Base-by-base conservation (phyloP, 2,329 filamentous ascomycete species). In the Botrytis fragariae region DNA sequence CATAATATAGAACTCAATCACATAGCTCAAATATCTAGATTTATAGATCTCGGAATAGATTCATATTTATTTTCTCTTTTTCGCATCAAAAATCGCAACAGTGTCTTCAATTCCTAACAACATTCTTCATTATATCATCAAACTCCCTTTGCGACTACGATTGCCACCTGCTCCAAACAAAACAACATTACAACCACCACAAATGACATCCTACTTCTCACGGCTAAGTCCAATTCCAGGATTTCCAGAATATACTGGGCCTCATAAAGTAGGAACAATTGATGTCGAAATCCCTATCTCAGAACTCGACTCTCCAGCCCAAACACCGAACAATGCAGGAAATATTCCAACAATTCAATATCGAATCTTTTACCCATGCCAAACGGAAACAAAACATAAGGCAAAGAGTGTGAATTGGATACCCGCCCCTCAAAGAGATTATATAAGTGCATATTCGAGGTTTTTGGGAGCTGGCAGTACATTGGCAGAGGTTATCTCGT, bases 291-390 rank as follows among this genome's bases (percentile, higher is more conserved):
- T 97, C 25, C 92, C 93, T 61, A 85, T 92, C 16, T 85, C 86
- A 42, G 86, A 89, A 65, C 83, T 91, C 9, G 81, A 86, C 2
- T 84, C 87, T 1, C 88, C 90, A 0, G 85, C 87, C 35, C 83
- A 86, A 5, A 82, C 84, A 12, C 88, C 89, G 9, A 39, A 32
- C 16, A 48, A 60, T 62, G 84, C 86, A 12, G 86, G 89, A 8
- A 82, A 83, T 72, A 89, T 95, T 63, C 85, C 89, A 32, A 97
- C 94, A 0, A 86, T 97, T 39, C 91, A 92, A 73, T 96, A 93
- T 81, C 89, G 94, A 75, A 86, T 97, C 73, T 97, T 93, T 83
- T 97, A 97, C 80, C 94, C 94, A 1, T 90, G 91, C 35, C 83
- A 84, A 1, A 80, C 85, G 7, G 84, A 85, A 35, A 61, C 75